These are phyloP conservation scores for Aspergillus spinulosporus DNA, from an alignment of 2,329 filamentous ascomycete species.

Conservation along the genomic window DNA sequence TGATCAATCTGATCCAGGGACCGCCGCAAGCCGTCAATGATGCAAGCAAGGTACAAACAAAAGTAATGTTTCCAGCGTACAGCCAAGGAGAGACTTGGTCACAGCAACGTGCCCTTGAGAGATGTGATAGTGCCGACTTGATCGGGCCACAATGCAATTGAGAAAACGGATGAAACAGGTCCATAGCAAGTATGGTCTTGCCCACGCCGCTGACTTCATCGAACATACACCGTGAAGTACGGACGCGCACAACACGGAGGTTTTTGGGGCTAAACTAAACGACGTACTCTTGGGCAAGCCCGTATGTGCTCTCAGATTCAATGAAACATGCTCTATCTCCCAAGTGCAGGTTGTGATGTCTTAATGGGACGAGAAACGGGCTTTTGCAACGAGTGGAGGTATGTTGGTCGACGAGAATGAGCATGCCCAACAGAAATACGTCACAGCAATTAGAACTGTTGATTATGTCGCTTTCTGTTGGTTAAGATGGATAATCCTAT, in stretches of 20 bases:
- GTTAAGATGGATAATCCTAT: not conserved
- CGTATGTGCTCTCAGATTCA: too few species aligned
- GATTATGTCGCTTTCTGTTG: constrained; percentile 7
- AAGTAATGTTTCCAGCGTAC: not conserved
- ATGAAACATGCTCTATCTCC: not conserved
- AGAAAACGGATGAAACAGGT: not conserved
- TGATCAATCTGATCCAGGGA: not conserved
- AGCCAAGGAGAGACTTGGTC: not conserved
- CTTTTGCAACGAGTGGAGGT: not conserved
- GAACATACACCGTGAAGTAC: too few species aligned
- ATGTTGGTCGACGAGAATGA: not conserved
- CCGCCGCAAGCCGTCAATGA: not conserved
- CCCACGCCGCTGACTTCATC: constrained; percentile 1
- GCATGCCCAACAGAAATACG: not conserved
- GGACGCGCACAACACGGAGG: too few species aligned
- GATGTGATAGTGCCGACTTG: not conserved
- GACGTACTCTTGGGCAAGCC: not conserved
- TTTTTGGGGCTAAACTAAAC: not conserved
- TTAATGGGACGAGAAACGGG: not conserved
- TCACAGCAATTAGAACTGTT: not conserved
- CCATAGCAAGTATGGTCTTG: not conserved
- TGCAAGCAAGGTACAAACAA: not conserved
- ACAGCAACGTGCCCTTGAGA: not conserved
- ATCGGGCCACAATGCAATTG: not conserved
- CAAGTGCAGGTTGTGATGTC: constrained; percentile 1